Evolutionary conservation across 176 grass and related monocot genomes (phyloP), one percentile per base, ranked within the genome.

Genomic region (Aegilops umbellulata): DNA sequence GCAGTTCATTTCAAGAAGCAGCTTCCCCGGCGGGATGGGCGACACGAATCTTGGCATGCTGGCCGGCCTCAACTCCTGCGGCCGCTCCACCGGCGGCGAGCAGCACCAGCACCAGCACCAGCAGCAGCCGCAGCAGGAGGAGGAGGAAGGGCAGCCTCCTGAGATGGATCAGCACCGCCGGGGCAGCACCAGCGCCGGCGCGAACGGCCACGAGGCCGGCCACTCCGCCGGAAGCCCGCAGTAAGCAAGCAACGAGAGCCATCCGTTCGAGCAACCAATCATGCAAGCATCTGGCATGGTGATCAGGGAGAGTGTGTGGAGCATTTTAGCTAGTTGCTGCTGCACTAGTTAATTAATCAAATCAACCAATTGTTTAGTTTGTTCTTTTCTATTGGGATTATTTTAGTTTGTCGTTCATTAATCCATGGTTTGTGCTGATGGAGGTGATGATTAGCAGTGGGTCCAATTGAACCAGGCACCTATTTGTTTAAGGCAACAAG

Each of bases 31-130:
- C 4, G 91, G 92, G 68, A 23, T 62, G 85, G 86, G 82, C 88
- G 96, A 95, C 29, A 84, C 83, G 69, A 93, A 91, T 68, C 84
- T 96, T 51, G 97, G 94, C 69, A 96, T 96, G 94, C 80, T 99
- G n/a, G 90, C 97, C 24, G 92, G 90, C 3, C 87, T 99, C 72
- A 96, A 93, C 76, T 62, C 90, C 82, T 47, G 82, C 38, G 82
- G 73, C 42, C 72, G 90, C 62, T 74, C 88, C 41, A 84, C 89
- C 76, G 89, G 83, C 32, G 60, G 29, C 82, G 86, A 62, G 73
- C 87, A 67, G 22, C 87, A 67, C 12, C 87, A 87, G 15, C 87
- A 82, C 2, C 78, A 87, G 29, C 84, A 80, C 1, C 81, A 83
- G 46, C 87, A 85, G 5, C 64, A 79, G 70, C 66, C 19, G 53